A percentile compares a stretch with the other conserved stretches of the same genome.
Conservation (phyloP, 2,329 filamentous ascomycete genomes). For the Pseudocercospora fuligena region DNA sequence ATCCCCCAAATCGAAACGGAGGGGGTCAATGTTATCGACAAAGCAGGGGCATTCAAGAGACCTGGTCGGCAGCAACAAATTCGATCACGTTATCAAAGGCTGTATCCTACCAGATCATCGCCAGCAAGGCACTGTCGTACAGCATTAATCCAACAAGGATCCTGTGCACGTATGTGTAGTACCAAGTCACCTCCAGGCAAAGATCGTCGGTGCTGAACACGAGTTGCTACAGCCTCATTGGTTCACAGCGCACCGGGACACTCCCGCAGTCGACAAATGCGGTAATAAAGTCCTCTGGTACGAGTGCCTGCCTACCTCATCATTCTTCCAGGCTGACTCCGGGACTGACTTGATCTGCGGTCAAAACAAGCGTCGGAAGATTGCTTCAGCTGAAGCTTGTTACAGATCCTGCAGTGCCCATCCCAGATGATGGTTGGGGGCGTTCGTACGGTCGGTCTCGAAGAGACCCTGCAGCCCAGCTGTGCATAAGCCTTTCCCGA, state of each 20-base stretch:
- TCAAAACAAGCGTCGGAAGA: neutral
- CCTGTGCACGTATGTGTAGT: neutral
- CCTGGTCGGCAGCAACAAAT: neutral
- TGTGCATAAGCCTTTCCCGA: neutral
- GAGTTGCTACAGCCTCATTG: neutral
- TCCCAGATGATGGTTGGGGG: neutral
- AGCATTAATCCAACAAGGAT: neutral
- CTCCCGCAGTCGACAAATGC: neutral
- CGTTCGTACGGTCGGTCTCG: neutral
- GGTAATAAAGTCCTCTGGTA: neutral
- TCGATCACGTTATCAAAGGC: neutral
- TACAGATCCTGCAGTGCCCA: neutral
- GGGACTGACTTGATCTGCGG: neutral
- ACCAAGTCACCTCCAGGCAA: neutral
- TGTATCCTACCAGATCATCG: neutral
- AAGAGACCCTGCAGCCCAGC: neutral
- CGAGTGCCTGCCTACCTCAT: neutral
- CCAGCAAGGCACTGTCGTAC: neutral
- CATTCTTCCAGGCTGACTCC: neutral
- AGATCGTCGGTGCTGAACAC: neutral
- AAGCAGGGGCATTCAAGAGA: neutral
- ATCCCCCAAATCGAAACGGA: neutral
- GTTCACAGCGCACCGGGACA: neutral
- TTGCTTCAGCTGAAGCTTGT: neutral
- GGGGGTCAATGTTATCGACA: neutral